These are phyloP conservation scores for Nicotiana knightiana DNA, from an alignment of 257 asterid genomes.

Conservation along the genomic window DNA sequence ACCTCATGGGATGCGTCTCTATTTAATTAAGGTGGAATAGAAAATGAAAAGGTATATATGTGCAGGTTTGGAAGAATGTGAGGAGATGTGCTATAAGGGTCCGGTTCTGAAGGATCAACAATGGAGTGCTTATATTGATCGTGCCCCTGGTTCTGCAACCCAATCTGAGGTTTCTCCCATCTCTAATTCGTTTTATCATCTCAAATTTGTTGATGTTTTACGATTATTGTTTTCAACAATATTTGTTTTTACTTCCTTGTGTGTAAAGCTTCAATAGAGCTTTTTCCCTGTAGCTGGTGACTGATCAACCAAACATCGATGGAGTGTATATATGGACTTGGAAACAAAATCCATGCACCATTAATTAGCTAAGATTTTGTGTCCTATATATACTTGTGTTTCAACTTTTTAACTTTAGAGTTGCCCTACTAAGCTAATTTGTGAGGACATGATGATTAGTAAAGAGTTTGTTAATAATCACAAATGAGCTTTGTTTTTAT, in stretches of 20 bases:
- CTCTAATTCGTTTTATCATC: background rate
- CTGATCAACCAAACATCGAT: background rate
- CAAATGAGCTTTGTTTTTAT: too few relatives aligned
- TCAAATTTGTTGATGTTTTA: background rate
- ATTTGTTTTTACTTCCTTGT: background rate
- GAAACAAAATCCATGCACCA: background rate
- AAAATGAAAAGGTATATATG: background rate
- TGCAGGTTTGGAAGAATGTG: conserved; percentile 76
- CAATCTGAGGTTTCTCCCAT: conserved; percentile 53
- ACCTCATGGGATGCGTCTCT: background rate
- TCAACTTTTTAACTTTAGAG: background rate
- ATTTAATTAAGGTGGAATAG: background rate
- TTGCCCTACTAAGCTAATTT: background rate
- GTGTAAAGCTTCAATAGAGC: too few relatives aligned
- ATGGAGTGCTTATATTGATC: conserved; percentile 96
- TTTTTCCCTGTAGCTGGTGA: too few relatives aligned
- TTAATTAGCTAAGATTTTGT: background rate
- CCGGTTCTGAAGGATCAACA: conserved; percentile 83
- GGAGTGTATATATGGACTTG: background rate
- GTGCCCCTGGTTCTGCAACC: conserved; percentile 90
- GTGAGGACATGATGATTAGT: background rate
- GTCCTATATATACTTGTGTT: background rate
- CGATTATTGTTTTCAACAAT: background rate
- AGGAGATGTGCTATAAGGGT: conserved; percentile 85
- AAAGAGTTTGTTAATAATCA: too few relatives aligned